Evolutionary conservation across 345 rosid genomes (phyloP).

Genomic region (Angophora floribunda): DNA sequence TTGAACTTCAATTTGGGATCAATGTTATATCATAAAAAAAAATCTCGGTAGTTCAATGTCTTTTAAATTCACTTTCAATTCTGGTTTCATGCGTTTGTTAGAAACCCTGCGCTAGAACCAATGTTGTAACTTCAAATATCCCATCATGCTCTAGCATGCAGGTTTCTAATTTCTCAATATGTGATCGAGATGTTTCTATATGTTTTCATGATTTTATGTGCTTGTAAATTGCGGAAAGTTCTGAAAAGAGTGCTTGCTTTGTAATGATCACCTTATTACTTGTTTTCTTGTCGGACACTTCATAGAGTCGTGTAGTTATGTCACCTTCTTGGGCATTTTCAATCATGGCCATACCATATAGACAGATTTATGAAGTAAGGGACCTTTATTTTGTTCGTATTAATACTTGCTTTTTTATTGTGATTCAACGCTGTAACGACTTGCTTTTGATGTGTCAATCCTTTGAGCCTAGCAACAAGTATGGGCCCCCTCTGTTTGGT

Average conservation of each 20-base stretch:
- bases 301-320: not conserved
- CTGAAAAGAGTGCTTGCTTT: not conserved
- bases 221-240: not conserved
- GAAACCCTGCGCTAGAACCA: not conserved
- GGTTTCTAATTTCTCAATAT: not conserved
- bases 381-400: not conserved
- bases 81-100: not conserved
- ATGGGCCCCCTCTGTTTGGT: constrained; percentile 86
- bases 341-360: not conserved
- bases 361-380: not conserved
- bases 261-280: not conserved
- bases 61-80: not conserved
- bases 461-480: constrained; percentile 90
- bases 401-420: not conserved
- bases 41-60: not conserved
- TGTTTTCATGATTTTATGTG: not conserved
- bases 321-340: not conserved
- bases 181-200: not conserved
- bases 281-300: not conserved
- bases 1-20: not conserved
- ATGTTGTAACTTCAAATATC: not conserved
- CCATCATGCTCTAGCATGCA: not conserved
- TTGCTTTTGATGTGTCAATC: constrained; percentile 67
- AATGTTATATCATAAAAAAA: not conserved
- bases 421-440: not conserved